Evolutionary conservation across 2,329 filamentous ascomycete species (phyloP).

Genomic region (Fusarium fracticaudum): DNA sequence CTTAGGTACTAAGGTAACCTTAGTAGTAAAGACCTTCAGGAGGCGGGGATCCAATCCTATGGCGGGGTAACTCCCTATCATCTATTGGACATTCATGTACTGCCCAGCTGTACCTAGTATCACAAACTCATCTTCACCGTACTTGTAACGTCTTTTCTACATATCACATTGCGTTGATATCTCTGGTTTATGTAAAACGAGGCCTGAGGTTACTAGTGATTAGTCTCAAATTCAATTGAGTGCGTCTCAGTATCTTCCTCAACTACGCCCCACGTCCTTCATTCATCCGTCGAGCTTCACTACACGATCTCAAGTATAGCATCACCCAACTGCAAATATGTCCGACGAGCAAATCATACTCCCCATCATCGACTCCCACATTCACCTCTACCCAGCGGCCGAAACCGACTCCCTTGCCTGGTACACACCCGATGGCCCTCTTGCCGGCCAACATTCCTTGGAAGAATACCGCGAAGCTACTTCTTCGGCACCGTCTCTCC

Average conservation of each 20-base stretch:
- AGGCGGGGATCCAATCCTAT: constrained; percentile 17
- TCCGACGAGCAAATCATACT: constrained; percentile 53
- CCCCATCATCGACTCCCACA: constrained; percentile 87
- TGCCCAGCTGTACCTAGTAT: not conserved
- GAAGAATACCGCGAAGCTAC: constrained; percentile 67
- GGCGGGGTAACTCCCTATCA: constrained; percentile 30
- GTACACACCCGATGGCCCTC: constrained; percentile 67
- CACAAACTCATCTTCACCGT: constrained; percentile 21
- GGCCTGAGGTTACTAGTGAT: not conserved
- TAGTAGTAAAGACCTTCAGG: not conserved
- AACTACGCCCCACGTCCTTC: not conserved
- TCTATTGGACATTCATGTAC: constrained; percentile 4
- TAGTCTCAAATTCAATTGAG: not conserved
- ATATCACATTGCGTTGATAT: not conserved
- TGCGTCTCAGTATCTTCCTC: not conserved
- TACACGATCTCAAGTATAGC: not conserved
- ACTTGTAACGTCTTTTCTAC: constrained; percentile 14
- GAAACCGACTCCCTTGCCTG: constrained; percentile 76
- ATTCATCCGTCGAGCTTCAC: not conserved
- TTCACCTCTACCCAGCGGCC: constrained; percentile 82
- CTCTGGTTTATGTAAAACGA: not conserved
- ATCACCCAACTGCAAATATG: constrained; percentile 41
- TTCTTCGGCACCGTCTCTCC: constrained; percentile 54
- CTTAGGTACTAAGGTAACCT: not conserved
- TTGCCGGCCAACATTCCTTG: constrained; percentile 72